Evolutionary conservation across 2,329 filamentous ascomycete species (phyloP).

Genomic region (Exutisphaerella laricina): DNA sequence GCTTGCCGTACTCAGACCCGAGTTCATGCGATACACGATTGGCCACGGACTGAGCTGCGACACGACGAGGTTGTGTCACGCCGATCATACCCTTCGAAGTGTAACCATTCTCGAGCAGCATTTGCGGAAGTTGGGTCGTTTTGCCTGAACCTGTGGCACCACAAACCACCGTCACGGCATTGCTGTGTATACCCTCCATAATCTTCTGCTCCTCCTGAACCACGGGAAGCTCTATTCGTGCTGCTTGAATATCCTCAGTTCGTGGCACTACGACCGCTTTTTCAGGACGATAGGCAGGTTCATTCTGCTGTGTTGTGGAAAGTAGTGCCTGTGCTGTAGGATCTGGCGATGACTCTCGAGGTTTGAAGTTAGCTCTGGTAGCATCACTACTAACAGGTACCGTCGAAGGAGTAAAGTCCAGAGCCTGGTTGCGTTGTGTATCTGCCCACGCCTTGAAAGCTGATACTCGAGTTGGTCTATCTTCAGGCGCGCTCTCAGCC

Average conservation of each 20-base stretch:
- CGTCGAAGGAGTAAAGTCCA: slow-evolving; percentile 59
- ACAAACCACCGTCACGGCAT: slow-evolving; percentile 84
- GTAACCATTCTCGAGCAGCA: slow-evolving; percentile 89
- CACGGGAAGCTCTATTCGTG: slow-evolving; percentile 75
- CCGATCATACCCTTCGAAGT: slow-evolving; percentile 82
- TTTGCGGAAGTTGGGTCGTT: slow-evolving; percentile 95
- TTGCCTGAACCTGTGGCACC: slow-evolving; percentile 96
- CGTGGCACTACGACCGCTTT: slow-evolving; percentile 69
- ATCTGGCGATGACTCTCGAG: slow-evolving; percentile 64
- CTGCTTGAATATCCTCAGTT: slow-evolving; percentile 66
- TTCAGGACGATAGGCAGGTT: slow-evolving; percentile 59
- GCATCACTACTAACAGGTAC: slow-evolving; percentile 31
- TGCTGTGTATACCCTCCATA: slow-evolving; percentile 95
- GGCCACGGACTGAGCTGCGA: slow-evolving; percentile 95
- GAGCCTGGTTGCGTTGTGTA: slow-evolving; percentile 74
- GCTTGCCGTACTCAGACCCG: slow-evolving; percentile 61
- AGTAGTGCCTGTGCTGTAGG: slow-evolving; percentile 62
- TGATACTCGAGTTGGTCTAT: slow-evolving; percentile 46
- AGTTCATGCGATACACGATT: slow-evolving; percentile 84
- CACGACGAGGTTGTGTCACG: slow-evolving; percentile 87
- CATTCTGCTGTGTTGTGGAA: slow-evolving; percentile 44
- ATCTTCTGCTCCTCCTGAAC: slow-evolving; percentile 94
- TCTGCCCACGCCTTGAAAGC: slow-evolving; percentile 95
- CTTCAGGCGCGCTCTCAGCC: slow-evolving; percentile 28
- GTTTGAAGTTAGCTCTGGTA: slow-evolving; percentile 57